Conservation (phyloP, 2,329 filamentous ascomycete species). For the Fonsecaea multimorphosa region DNA sequence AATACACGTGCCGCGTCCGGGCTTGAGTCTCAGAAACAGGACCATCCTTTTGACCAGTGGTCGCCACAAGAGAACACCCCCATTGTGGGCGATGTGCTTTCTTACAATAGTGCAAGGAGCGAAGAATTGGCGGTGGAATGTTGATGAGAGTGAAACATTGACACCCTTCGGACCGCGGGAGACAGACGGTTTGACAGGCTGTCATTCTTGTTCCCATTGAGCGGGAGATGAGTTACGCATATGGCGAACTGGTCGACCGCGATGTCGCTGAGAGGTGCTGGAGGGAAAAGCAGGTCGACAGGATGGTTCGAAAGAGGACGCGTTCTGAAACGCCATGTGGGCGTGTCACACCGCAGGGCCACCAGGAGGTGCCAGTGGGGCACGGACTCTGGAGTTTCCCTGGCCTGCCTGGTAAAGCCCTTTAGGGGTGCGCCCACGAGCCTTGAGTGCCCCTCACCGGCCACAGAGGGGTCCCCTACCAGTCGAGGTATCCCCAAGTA, state of each 20-base stretch:
- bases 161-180: slow-evolving; percentile 3
- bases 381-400: too few species aligned
- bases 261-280: not conserved
- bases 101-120: slow-evolving; percentile 25
- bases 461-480: too few species aligned
- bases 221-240: slow-evolving; percentile 5
- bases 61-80: slow-evolving; percentile 7
- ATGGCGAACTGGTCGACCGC: slow-evolving; percentile 3
- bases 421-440: too few species aligned
- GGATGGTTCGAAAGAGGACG: slow-evolving; percentile 16
- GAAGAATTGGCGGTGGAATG: slow-evolving; percentile 25
- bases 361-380: not conserved
- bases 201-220: slow-evolving; percentile 11
- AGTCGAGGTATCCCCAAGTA: too few species aligned
- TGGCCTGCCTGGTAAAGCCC: too few species aligned
- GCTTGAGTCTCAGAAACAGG: slow-evolving; percentile 14
- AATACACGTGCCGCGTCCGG: slow-evolving; percentile 16
- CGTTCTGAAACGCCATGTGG: slow-evolving; percentile 18
- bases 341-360: not conserved
- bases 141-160: slow-evolving; percentile 31
- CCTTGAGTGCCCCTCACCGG: too few species aligned
- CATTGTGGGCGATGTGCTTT: slow-evolving; percentile 6
- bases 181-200: slow-evolving; percentile 22
- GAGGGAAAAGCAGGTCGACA: slow-evolving; percentile 13
- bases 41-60: slow-evolving; percentile 18